Conservation (phyloP, 2,329 filamentous ascomycete genomes). For the Cercospora sesami region DNA sequence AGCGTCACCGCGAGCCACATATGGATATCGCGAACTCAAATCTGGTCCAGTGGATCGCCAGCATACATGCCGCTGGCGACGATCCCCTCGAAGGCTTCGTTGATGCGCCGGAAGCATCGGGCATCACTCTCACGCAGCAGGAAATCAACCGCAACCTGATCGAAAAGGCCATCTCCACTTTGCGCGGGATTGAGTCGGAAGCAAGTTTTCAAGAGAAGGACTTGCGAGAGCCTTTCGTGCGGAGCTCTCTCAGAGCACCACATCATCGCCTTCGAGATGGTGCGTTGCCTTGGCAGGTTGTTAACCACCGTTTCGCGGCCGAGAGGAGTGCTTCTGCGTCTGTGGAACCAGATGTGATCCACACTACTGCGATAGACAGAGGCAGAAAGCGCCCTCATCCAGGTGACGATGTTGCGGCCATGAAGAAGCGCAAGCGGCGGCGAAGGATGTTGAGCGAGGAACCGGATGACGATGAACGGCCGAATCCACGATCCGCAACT, state of each 20-base stretch:
- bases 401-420: background rate
- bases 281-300: conserved; percentile 1
- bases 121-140: background rate
- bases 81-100: background rate
- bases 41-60: conserved; percentile 6
- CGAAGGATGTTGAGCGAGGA: background rate
- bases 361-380: conserved; percentile 1
- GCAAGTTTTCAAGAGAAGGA: background rate
- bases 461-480: background rate
- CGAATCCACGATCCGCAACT: background rate
- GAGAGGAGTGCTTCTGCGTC: background rate
- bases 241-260: background rate
- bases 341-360: background rate
- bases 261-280: conserved; percentile 10
- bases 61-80: conserved; percentile 7
- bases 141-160: conserved; percentile 2
- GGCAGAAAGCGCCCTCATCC: conserved; percentile 7
- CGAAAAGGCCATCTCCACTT: background rate
- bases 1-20: background rate
- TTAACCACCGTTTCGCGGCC: background rate
- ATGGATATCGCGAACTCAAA: conserved; percentile 4
- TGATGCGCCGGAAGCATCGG: background rate
- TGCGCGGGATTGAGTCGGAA: background rate
- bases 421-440: conserved; percentile 1
- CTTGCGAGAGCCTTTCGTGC: background rate